Conservation (phyloP, 169 alveolate genomes). For the Toxoplasma gondii region DNA sequence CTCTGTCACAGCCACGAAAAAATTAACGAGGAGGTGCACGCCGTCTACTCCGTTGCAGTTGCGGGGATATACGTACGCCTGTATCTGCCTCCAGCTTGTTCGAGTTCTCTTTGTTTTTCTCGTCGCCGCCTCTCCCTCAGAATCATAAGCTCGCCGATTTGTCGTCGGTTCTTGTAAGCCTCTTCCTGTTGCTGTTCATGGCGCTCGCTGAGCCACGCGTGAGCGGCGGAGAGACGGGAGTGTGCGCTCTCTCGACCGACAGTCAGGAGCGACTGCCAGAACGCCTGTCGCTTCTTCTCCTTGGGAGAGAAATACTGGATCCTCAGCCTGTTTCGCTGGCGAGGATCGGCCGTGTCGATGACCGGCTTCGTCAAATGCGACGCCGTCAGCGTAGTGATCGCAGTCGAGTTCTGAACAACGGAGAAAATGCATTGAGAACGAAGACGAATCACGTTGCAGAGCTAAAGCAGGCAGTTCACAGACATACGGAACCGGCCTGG, state of each 20-base stretch:
- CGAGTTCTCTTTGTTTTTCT: not conserved
- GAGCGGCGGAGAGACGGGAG: not conserved
- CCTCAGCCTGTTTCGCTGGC: not conserved
- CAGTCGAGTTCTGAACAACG: not conserved
- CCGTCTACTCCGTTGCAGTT: no score
- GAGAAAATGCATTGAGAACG: not conserved
- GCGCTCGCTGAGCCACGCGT: not conserved
- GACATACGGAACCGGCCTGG: no score
- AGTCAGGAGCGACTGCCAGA: slow-evolving; percentile 7
- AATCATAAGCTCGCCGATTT: not conserved
- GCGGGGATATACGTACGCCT: not conserved
- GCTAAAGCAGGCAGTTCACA: not conserved
- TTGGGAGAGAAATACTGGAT: not conserved
- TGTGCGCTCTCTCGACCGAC: not conserved
- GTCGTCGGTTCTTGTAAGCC: not conserved
- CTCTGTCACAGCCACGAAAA: no score
- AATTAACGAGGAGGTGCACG: no score
- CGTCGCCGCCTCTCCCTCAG: not conserved
- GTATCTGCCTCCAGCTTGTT: not conserved
- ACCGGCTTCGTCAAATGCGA: not conserved
- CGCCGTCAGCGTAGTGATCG: slow-evolving; percentile 10
- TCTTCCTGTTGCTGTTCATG: slow-evolving; percentile 26
- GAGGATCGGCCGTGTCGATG: slow-evolving; percentile 13
- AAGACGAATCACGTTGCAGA: not conserved
- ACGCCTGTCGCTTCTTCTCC: slow-evolving; percentile 25